These are phyloP conservation scores for Leishmania braziliensis DNA, from an alignment of 208 protist genomes.

Conservation along the genomic window DNA sequence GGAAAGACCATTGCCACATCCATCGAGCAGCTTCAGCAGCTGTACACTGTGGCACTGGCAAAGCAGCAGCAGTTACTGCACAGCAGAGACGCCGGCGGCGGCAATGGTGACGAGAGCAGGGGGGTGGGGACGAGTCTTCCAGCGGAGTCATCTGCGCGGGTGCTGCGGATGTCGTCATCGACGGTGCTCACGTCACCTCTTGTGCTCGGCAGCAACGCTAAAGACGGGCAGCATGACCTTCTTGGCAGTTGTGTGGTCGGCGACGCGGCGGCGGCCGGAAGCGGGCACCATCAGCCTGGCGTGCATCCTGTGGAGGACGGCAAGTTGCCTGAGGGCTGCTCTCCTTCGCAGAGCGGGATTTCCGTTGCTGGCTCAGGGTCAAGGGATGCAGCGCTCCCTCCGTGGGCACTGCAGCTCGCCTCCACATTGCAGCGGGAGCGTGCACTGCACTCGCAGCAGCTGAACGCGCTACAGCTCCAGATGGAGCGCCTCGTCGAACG, in stretches of 20 bases:
- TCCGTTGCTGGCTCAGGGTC: not conserved
- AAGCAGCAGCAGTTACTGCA: slow-evolving; percentile 10
- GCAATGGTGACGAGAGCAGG: not conserved
- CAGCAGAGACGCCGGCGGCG: slow-evolving; percentile 3
- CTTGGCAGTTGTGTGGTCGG: not conserved
- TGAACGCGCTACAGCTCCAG: slow-evolving; percentile 72
- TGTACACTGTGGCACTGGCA: slow-evolving; percentile 8
- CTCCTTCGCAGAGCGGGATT: not conserved
- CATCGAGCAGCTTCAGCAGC: slow-evolving; percentile 54
- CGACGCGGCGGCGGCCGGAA: not conserved
- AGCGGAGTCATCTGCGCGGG: slow-evolving; percentile 6
- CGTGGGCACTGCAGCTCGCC: slow-evolving; percentile 63
- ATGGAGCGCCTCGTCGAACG: slow-evolving; percentile 62
- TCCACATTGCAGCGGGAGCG: slow-evolving; percentile 53
- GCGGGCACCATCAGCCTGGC: not conserved
- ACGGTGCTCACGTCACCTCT: not conserved
- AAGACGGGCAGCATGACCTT: not conserved
- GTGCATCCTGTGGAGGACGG: not conserved
- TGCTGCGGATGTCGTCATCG: not conserved
- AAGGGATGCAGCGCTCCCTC: slow-evolving; percentile 29
- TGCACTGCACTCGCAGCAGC: slow-evolving; percentile 55
- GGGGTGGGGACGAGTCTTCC: not conserved
- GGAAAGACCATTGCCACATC: slow-evolving; percentile 68
- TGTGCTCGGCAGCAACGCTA: not conserved
- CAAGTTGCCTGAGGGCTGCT: not conserved